phyloP scores from a whole-genome alignment of 208 protist genomes.

The Trypanosoma avium region DNA sequence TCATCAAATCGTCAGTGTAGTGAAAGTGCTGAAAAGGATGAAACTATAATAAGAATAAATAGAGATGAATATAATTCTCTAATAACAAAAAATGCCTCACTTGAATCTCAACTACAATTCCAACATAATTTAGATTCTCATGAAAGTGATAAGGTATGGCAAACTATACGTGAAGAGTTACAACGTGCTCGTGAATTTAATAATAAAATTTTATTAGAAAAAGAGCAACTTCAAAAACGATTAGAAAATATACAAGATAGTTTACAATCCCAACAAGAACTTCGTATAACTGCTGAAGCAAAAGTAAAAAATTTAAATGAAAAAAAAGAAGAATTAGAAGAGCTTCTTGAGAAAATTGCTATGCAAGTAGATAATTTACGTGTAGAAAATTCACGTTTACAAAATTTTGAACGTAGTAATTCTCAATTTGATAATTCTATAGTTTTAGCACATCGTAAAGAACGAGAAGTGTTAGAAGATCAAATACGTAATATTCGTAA shows the following conservation, averaged over 20 bases:
- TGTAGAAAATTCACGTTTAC: neutral
- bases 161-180: neutral
- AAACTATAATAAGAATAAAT: neutral
- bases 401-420: neutral
- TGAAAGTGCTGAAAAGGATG: neutral
- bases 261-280: neutral
- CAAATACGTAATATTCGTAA: neutral
- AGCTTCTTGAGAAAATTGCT: neutral
- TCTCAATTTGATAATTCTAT: neutral
- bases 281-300: neutral
- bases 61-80: neutral
- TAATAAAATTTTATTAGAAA: neutral
- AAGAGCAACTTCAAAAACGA: neutral
- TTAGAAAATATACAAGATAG: neutral
- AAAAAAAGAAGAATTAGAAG: neutral
- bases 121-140: neutral
- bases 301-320: neutral
- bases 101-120: neutral
- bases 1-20: neutral
- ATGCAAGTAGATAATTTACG: neutral
- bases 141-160: neutral
- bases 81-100: neutral
- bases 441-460: neutral
- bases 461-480: neutral
- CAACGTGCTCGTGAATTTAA: neutral